Evolutionary conservation across 345 rosid genomes (phyloP), one percentile per base, ranked within the genome.

Genomic region (Eutrema yunnanense): DNA sequence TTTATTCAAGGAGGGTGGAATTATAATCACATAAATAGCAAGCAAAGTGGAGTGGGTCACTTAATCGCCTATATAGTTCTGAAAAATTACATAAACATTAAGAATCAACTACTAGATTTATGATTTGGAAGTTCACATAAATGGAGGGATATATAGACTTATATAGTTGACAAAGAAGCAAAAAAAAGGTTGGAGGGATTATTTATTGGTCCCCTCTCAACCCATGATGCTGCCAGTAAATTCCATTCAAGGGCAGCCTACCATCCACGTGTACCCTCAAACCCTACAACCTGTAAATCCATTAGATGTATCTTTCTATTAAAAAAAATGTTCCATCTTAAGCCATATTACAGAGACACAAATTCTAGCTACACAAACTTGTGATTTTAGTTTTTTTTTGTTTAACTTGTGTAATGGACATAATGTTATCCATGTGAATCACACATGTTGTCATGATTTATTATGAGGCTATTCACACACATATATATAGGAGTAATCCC

Each of bases 201-300:
- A 48, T 22, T 16, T 4, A 40, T 53, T n/a, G 78, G 74, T 52
- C 51, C 79, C 62, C 16, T 16, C 57, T 13, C 13, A 43, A 4
- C 68, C 73, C 74, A 74, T 59, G 73, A 59, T 66, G 55, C 46
- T 26, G 73, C 78, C 67, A 40, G 78, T 59, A 74, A 74, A 50
- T 67, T 26, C 56, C 36, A 22, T 61, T 26, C 14, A 44, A 60
- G 37, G 79, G 49, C 74, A 54, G 12, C 73, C 46, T 62, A 69
- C 65, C 65, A 62, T 62, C 79, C 74, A 75, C 79, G 79, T 75
- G 74, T 69, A 69, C 38, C 67, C n/a, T 69, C 65, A 38, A 53
- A 75, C 51, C 54, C 44, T 54, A 69, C 74, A 75, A 69, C 79
- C 74, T 75, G 79, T 75, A 75, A 68, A 19, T 65, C 33, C 67